phyloP scores from a whole-genome alignment of 2,329 filamentous ascomycete genomes.

The Bisporella sp. region DNA sequence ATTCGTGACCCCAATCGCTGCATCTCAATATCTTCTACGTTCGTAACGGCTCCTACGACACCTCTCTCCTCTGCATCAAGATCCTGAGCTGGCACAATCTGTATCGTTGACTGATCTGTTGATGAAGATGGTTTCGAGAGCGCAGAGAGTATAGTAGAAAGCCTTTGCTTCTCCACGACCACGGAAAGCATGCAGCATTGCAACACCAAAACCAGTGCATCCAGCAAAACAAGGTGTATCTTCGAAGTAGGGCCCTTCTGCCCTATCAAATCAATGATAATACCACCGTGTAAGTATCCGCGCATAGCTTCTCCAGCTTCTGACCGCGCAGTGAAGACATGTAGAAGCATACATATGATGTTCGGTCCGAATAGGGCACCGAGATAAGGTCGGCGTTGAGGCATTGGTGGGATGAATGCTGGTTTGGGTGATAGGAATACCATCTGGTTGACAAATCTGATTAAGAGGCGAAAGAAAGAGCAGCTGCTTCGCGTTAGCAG shows the following conservation, averaged over 20 bases:
- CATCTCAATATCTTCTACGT: conserved; percentile 24
- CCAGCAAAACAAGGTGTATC: conserved; percentile 47
- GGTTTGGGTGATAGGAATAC: conserved; percentile 56
- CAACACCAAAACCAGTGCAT: conserved; percentile 46
- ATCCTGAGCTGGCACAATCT: conserved; percentile 17
- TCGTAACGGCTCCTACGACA: conserved; percentile 15
- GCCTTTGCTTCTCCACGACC: conserved; percentile 51
- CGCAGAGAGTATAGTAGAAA: conserved; percentile 31
- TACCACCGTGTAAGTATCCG: conserved; percentile 60
- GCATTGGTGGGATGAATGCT: conserved; percentile 45
- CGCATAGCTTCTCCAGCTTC: conserved; percentile 52
- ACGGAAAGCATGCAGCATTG: conserved; percentile 60
- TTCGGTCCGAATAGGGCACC: conserved; percentile 53
- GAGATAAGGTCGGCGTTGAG: conserved; percentile 48
- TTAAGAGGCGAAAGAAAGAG: conserved; percentile 54
- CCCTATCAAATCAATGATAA: conserved; percentile 62
- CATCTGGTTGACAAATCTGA: conserved; percentile 53
- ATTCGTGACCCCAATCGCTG: conserved; percentile 12
- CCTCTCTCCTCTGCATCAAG: conserved; percentile 28
- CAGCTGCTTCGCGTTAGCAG: conserved; percentile 38
- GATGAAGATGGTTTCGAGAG: conserved; percentile 7
- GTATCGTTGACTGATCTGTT: conserved; percentile 8
- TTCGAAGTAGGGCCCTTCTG: conserved; percentile 55
- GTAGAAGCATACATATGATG: conserved; percentile 52
- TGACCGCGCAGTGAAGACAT: conserved; percentile 48